Evolutionary conservation across 352 stramenopile genomes (phyloP).

Genomic region (Aphanomyces cochlioides): DNA sequence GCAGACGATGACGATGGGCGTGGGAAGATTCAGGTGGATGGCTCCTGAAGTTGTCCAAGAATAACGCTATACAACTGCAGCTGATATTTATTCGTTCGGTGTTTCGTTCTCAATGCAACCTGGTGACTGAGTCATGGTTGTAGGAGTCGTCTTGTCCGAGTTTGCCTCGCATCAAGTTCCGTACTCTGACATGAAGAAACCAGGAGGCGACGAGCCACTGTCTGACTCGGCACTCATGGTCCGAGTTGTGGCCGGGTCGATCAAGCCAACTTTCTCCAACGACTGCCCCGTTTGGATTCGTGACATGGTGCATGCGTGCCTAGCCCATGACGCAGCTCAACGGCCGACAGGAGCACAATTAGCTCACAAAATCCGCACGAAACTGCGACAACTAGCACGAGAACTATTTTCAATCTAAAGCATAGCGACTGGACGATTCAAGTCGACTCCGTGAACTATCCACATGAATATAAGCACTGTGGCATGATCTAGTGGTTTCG

Average conservation of each 20-base stretch:
- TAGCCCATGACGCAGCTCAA: neutral
- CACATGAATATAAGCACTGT: no score
- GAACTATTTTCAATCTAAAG: no score
- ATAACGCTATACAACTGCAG: conserved; percentile 16
- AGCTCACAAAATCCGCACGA: neutral
- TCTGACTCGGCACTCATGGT: neutral
- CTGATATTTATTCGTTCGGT: conserved; percentile 26
- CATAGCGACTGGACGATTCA: no score
- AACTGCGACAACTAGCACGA: neutral
- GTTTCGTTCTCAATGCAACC: neutral
- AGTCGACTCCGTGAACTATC: no score
- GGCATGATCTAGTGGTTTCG: no score
- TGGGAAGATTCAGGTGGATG: conserved; percentile 23
- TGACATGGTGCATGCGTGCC: neutral
- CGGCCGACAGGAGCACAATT: conserved; percentile 1
- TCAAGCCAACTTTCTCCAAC: neutral
- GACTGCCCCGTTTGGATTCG: conserved; percentile 7
- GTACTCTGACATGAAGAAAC: neutral
- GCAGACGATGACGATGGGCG: conserved; percentile 20
- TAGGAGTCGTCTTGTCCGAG: neutral
- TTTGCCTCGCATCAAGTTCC: neutral
- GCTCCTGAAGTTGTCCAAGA: conserved; percentile 11
- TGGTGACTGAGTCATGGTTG: neutral
- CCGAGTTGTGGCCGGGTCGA: neutral
- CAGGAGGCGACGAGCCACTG: neutral